Conservation (phyloP, 768 basidiomycete species). For the Macrolepiota dolichaula region DNA sequence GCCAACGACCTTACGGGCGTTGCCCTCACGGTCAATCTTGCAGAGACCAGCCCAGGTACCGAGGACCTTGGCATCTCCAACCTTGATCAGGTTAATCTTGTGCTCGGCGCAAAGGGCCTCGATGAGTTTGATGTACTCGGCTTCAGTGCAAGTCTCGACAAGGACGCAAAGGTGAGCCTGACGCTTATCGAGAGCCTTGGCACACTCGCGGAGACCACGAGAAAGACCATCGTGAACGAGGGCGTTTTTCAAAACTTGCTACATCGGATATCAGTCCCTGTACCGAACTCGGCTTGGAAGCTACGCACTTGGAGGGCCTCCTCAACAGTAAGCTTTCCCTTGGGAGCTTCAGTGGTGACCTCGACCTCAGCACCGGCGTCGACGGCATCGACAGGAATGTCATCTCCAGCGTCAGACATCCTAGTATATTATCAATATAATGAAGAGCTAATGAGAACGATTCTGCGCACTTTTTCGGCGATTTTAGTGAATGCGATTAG, state of each 20-base stretch:
- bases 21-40: conserved; percentile 99
- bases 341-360: conserved; percentile 85
- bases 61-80: conserved; percentile 95
- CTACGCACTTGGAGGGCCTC: conserved; percentile 78
- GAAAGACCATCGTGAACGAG: conserved; percentile 98
- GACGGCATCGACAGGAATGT: conserved; percentile 63
- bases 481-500: conserved; percentile 25
- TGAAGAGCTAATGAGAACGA: background rate
- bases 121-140: conserved; percentile 99
- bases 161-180: conserved; percentile 98
- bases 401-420: conserved; percentile 99
- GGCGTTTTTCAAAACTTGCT: conserved; percentile 99
- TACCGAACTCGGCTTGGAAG: background rate
- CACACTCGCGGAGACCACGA: conserved; percentile 94
- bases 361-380: conserved; percentile 61
- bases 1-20: conserved; percentile 92
- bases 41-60: conserved; percentile 98
- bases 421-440: conserved; percentile 28
- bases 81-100: conserved; percentile 99
- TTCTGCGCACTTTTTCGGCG: conserved; percentile 35
- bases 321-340: conserved; percentile 94
- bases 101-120: conserved; percentile 99
- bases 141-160: conserved; percentile 98
- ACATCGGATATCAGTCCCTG: conserved; percentile 18
- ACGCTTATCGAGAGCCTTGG: conserved; percentile 98